Percentiles rank a stretch among this genome's conserved stretches.
These are phyloP conservation scores for Populus ilicifolia DNA, from an alignment of 345 rosid species.

Conservation along the genomic window DNA sequence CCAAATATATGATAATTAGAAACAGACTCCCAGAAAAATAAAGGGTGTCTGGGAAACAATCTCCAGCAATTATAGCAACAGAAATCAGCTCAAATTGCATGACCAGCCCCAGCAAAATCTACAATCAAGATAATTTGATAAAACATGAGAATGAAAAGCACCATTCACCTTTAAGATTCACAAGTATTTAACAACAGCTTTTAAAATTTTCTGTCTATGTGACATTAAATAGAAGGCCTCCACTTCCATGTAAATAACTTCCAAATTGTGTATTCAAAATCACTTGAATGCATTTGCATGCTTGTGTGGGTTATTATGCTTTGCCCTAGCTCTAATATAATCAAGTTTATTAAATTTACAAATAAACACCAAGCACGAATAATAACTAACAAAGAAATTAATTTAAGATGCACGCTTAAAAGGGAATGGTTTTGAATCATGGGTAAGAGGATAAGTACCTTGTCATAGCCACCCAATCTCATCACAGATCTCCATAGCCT, in stretches of 20 bases:
- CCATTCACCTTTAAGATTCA: neutral
- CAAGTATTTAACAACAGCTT: neutral
- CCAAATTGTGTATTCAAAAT: neutral
- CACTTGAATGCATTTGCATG: neutral
- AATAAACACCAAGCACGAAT: neutral
- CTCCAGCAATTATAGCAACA: neutral
- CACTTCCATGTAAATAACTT: neutral
- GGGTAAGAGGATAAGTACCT: slow-evolving; percentile 32
- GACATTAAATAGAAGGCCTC: neutral
- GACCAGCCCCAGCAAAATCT: neutral
- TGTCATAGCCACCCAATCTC: slow-evolving; percentile 69
- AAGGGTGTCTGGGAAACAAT: neutral
- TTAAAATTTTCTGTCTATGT: neutral
- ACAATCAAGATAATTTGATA: neutral
- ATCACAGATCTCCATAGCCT: slow-evolving; percentile 76
- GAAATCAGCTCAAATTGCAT: neutral
- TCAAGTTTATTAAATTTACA: neutral
- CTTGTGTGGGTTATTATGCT: neutral
- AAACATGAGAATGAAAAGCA: neutral
- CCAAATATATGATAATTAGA: neutral
- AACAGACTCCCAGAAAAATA: neutral
- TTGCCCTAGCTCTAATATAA: neutral
- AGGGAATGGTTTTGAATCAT: neutral
- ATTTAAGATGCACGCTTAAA: neutral
- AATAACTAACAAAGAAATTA: neutral